Evolutionary conservation across 495 filamentous ascomycete genomes (phyloP).

Genomic region (Neurospora pannonica): DNA sequence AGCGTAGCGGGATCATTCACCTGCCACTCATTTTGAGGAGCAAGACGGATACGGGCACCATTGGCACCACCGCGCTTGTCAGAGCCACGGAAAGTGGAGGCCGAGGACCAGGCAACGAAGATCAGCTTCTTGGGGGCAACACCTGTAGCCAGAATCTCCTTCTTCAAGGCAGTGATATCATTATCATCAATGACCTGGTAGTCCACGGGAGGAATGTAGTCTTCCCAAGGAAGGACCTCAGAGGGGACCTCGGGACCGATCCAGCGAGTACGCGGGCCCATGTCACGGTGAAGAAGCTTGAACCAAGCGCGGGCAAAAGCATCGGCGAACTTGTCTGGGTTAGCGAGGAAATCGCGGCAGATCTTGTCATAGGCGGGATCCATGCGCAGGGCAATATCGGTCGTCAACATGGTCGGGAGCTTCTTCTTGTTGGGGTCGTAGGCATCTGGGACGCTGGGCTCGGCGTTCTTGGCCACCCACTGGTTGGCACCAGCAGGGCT

Average conservation of each 20-base stretch:
- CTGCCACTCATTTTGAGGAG: slow-evolving; percentile 56
- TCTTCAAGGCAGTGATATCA: slow-evolving; percentile 54
- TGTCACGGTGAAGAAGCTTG: slow-evolving; percentile 67
- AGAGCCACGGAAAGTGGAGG: slow-evolving; percentile 61
- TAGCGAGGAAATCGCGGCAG: slow-evolving; percentile 51
- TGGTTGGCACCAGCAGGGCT: slow-evolving; percentile 64
- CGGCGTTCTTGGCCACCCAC: slow-evolving; percentile 59
- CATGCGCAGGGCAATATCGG: slow-evolving; percentile 58
- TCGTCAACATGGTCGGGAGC: slow-evolving; percentile 57
- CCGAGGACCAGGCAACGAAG: slow-evolving; percentile 56
- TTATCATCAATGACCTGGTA: slow-evolving; percentile 46
- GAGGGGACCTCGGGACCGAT: slow-evolving; percentile 58
- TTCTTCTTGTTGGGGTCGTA: slow-evolving; percentile 57
- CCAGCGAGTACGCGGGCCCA: slow-evolving; percentile 58
- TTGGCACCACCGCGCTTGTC: slow-evolving; percentile 74
- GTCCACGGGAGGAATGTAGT: slow-evolving; percentile 48
- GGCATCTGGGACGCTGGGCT: slow-evolving; percentile 56
- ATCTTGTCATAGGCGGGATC: slow-evolving; percentile 68
- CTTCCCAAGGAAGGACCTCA: slow-evolving; percentile 57
- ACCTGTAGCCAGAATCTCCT: slow-evolving; percentile 49
- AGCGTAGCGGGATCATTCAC: slow-evolving; percentile 57
- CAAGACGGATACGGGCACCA: slow-evolving; percentile 63
- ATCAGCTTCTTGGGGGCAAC: slow-evolving; percentile 46
- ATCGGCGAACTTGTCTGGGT: slow-evolving; percentile 56
- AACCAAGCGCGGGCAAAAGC: slow-evolving; percentile 65